Base-by-base conservation (phyloP, 345 rosid species). In the Eucalyptus pauciflora region DNA sequence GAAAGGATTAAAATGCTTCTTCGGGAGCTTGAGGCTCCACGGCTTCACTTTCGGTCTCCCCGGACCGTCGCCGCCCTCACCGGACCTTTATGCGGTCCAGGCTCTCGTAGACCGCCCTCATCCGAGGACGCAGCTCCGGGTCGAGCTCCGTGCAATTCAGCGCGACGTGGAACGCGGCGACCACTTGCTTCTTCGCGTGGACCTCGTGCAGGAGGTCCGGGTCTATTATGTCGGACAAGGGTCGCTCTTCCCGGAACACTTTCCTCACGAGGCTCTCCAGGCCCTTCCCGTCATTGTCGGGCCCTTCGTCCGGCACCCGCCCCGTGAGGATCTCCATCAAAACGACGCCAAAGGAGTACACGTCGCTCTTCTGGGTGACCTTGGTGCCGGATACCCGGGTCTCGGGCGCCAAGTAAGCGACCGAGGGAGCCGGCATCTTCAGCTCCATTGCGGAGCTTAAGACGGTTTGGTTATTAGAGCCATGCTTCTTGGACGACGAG, bases 91-190 rank as follows among this genome's bases (percentile, higher is more conserved):
- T 93, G 58, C 98, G 95, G 90, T 96, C 96, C 0, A 98, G 98
- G 91, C 89, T 92, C 88, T 98, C 99, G 6, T 95, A 96, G 89
- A 98, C 98, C 1, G 87, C 91, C 95, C 94, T 97, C 98, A 97
- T 98, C 94, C 94, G 91, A 0, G 99, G 99, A 45, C 99, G 99
- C 89, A 95, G 18, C 92, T 98, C 99, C 2, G 99, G 99, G 89
- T 97, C 97, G 56, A 92, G 90, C 58, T 98, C 99, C 0, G 99
- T 95, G 93, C 99, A 98, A 87, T 94, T 98, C 46, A 98, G 94
- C 7, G 99, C 97, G 43, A 97, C 92, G 89, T 98, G 97, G 89
- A 98, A 94, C 18, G 95, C 93, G 12, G 95, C 91, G 50, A 93
- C 31, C 6, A 97, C 96, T 88, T 98, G 98, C 56, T 94, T 96